Evolutionary conservation across 2,329 filamentous ascomycete species (phyloP).

Genomic region (Dothiorella sarmentorum): DNA sequence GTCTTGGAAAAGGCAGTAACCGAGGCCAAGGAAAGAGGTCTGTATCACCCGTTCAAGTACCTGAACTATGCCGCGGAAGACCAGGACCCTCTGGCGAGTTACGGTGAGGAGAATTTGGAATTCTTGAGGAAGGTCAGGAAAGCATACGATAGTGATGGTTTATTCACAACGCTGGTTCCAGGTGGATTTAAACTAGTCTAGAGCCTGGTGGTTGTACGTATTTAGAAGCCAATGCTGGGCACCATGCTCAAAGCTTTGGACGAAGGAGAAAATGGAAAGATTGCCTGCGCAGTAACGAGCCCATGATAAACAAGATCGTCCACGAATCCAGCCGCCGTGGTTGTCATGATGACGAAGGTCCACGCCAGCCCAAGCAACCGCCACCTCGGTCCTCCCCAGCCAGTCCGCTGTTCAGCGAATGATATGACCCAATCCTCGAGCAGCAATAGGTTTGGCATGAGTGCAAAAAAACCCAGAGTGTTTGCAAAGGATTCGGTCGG

Average conservation of each 20-base stretch:
- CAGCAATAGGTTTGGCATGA: background rate
- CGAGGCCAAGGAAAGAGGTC: background rate
- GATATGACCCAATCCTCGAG: background rate
- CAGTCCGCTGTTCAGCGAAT: too few species aligned
- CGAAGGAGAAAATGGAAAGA: too few species aligned
- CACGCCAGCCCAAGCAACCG: too few species aligned
- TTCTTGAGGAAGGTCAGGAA: conserved; percentile 18
- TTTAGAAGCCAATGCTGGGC: too few species aligned
- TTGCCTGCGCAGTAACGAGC: too few species aligned
- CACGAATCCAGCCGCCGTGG: too few species aligned
- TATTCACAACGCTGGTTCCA: conserved; percentile 22
- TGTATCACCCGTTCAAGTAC: conserved; percentile 16
- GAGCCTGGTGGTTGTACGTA: too few species aligned
- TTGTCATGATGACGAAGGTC: too few species aligned
- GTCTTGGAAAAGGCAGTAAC: background rate
- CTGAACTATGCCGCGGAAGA: conserved; percentile 23
- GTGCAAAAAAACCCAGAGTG: background rate
- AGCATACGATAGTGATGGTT: conserved; percentile 22
- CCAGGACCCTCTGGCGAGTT: conserved; percentile 23
- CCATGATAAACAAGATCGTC: too few species aligned
- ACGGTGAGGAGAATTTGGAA: conserved; percentile 21
- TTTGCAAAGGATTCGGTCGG: background rate
- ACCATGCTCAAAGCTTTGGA: too few species aligned
- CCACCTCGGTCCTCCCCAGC: too few species aligned
- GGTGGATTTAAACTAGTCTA: conserved; percentile 1